Percentiles rank a stretch among this genome's conserved stretches.
Conservation (phyloP, 441 rosid species). For the Pelargonium australe region DNA sequence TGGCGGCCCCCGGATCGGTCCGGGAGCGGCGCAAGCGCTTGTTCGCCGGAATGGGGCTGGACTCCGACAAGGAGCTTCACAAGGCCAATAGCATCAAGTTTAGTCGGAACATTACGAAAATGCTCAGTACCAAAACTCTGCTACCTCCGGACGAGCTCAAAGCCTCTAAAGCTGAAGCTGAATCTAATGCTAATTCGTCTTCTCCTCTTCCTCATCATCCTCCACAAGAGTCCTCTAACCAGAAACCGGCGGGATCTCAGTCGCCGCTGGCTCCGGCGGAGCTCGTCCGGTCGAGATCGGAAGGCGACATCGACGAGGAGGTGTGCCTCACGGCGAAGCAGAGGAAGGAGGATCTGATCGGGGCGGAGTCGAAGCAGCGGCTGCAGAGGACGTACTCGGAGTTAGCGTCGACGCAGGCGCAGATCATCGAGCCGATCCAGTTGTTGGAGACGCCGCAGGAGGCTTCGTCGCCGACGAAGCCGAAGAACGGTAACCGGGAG, state of each 20-base stretch:
- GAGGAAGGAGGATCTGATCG: conserved; percentile 48
- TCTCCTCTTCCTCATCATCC: conserved; percentile 49
- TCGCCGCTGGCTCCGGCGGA: conserved; percentile 35
- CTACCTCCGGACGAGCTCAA: not conserved
- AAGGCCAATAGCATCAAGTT: conserved; percentile 22
- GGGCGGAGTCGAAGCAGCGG: conserved; percentile 26
- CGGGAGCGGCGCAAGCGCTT: conserved; percentile 70
- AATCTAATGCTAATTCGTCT: conserved; percentile 37
- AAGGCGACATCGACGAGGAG: conserved; percentile 44
- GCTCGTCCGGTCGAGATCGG: conserved; percentile 68
- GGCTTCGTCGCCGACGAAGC: conserved; percentile 5
- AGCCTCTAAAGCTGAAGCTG: conserved; percentile 26
- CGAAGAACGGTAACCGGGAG: conserved; percentile 2
- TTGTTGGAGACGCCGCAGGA: not conserved
- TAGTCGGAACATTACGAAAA: conserved; percentile 25
- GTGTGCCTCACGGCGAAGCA: conserved; percentile 41
- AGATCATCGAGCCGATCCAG: not conserved
- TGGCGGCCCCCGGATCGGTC: conserved; percentile 80
- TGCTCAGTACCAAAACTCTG: not conserved
- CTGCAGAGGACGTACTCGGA: conserved; percentile 29
- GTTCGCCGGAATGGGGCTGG: conserved; percentile 71
- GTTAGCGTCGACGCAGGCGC: conserved; percentile 5
- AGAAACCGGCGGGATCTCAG: not conserved
- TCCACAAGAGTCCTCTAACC: not conserved
- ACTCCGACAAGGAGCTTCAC: conserved; percentile 28